A percentile compares a stretch with the other conserved stretches of the same genome.
Evolutionary conservation across 257 asterid species (phyloP).

Genomic region (Linaria vulgaris): DNA sequence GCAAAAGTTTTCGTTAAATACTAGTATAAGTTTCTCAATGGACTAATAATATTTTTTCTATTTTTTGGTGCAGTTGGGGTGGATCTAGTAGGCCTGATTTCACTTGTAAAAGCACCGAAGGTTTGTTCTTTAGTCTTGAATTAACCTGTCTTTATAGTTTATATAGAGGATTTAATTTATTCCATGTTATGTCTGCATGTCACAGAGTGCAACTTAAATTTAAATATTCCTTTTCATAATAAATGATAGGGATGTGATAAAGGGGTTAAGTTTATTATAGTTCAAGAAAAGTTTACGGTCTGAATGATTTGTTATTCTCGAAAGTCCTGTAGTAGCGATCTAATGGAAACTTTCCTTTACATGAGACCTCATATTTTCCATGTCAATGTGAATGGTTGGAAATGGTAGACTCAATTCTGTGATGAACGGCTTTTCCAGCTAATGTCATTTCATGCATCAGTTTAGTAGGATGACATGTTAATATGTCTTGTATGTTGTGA

Average conservation of each 20-base stretch:
- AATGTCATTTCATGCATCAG: not conserved
- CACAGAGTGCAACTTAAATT: too few species aligned
- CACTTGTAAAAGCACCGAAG: slow-evolving; percentile 97
- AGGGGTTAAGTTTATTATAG: too few species aligned
- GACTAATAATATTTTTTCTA: slow-evolving; percentile 18
- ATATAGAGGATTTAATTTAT: too few species aligned
- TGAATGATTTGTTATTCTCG: too few species aligned
- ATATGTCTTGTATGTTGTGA: not conserved
- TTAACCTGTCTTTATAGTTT: not conserved
- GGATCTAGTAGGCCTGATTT: slow-evolving; percentile 98
- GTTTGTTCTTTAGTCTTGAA: slow-evolving; percentile 37
- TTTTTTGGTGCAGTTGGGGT: slow-evolving; percentile 82
- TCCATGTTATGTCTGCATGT: too few species aligned
- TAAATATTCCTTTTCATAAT: too few species aligned
- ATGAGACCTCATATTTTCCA: slow-evolving; percentile 4
- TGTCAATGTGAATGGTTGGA: not conserved
- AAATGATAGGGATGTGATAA: too few species aligned
- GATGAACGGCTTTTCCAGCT: slow-evolving; percentile 5
- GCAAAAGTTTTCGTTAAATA: not conserved
- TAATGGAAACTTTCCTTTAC: not conserved
- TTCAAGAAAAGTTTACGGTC: too few species aligned
- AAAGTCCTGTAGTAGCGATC: too few species aligned
- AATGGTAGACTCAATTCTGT: not conserved
- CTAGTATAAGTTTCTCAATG: not conserved
- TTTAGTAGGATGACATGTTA: not conserved